phyloP scores from a whole-genome alignment of 768 basidiomycete species.

The Tylopilus sp. region DNA sequence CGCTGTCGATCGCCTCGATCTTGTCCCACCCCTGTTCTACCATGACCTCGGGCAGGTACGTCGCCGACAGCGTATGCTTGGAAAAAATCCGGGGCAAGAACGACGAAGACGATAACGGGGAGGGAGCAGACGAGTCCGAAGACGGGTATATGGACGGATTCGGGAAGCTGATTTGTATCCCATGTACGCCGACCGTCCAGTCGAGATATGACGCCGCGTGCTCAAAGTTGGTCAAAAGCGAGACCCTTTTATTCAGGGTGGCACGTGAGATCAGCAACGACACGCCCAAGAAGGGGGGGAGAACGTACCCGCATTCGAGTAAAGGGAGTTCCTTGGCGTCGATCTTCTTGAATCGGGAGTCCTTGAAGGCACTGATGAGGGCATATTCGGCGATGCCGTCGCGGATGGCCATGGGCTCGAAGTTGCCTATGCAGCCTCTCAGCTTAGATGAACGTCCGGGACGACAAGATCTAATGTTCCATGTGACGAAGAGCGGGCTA shows the following conservation, averaged over 20 bases:
- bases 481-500: conserved; percentile 90
- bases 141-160: conserved; percentile 62
- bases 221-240: conserved; percentile 92
- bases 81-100: conserved; percentile 53
- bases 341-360: conserved; percentile 82
- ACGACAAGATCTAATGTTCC: conserved; percentile 73
- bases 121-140: conserved; percentile 53
- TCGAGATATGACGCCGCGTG: conserved; percentile 80
- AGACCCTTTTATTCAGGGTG: conserved; percentile 62
- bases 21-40: conserved; percentile 93
- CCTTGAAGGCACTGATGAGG: conserved; percentile 85
- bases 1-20: conserved; percentile 85
- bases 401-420: conserved; percentile 68
- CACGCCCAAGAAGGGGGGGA: background rate
- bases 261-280: too few species aligned
- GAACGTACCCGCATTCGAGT: conserved; percentile 81
- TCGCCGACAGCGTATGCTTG: conserved; percentile 71
- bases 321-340: conserved; percentile 68
- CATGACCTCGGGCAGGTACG: conserved; percentile 91
- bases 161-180: conserved; percentile 84
- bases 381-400: conserved; percentile 89
- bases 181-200: conserved; percentile 91
- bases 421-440: conserved; percentile 94
- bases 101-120: conserved; percentile 65
- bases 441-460: conserved; percentile 60